Evolutionary conservation across 345 rosid genomes (phyloP), one percentile per base, ranked within the genome.

Genomic region (Eucalyptus regnans): DNA sequence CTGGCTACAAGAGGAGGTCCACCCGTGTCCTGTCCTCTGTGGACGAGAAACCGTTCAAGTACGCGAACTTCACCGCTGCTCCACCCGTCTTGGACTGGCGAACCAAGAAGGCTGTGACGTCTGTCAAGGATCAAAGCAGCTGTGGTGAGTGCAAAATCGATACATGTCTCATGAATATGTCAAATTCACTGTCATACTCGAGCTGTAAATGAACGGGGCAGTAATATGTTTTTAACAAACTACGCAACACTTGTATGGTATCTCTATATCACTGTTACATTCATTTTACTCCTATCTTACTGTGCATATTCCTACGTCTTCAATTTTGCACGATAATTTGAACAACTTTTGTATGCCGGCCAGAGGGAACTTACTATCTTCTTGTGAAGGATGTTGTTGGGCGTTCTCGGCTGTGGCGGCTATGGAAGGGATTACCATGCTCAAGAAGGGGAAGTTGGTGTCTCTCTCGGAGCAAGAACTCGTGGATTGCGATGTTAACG

Each of bases 381-480:
- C 22, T 37, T 86, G 46, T 58, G 62, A 27, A 94, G 97, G 95
- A 15, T 62, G 91, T 92, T 95, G 97, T 86, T 94, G 96, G 97
- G 96, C 96, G 66, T 95, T 94, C 90, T 92, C 96, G 16, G 93
- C 96, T 0, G 92, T 93, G 83, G 96, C 96, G 87, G 96, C 95
- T 17, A 90, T 92, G 41, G 96, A 95, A 92, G 96, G 96, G 86
- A 83, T 92, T 22, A 91, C 89, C 43, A 88, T 91, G 88, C 92
- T 95, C 88, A 89, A 85, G 27, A 90, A 87, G 2, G 92, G 97
- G 12, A 93, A 90, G 33, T 88, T 95, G 58, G 41, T 92, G 50
- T 93, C 96, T n/a, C 86, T 95, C 9, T 95, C 96, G 17, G 94
- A 94, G 91, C 96, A 95, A 83, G 92, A 94, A 46, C 95, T 94